phyloP scores from a whole-genome alignment of 257 asterid genomes.

The Pogostemon cablin region DNA sequence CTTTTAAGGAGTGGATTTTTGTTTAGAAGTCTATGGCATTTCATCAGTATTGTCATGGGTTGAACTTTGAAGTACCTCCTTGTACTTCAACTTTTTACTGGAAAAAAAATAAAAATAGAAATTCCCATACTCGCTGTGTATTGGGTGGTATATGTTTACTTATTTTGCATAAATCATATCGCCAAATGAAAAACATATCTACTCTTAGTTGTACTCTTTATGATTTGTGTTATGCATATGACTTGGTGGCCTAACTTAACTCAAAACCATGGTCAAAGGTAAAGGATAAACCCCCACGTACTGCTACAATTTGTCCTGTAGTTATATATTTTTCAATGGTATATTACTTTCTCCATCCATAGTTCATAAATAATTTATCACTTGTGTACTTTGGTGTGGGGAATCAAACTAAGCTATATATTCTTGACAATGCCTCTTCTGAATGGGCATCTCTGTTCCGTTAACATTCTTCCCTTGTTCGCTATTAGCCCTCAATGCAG shows the following conservation, averaged over 20 bases:
- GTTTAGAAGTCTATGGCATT: too few relatives aligned
- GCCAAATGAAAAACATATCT: not conserved
- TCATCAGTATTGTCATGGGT: too few relatives aligned
- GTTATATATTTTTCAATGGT: not conserved
- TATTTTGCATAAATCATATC: not conserved
- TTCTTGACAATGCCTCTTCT: not conserved
- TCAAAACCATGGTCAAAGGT: too few relatives aligned
- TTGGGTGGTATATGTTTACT: not conserved
- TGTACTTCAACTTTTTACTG: too few relatives aligned
- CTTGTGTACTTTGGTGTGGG: constrained; percentile 15
- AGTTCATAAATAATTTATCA: not conserved
- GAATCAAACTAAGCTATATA: not conserved
- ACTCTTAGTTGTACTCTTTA: not conserved
- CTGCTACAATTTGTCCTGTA: not conserved
- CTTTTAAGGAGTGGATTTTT: too few relatives aligned
- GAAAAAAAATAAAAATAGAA: too few relatives aligned
- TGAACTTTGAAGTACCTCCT: too few relatives aligned
- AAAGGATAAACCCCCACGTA: too few relatives aligned
- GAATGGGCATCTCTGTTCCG: not conserved
- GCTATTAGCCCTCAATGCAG: constrained; percentile 12
- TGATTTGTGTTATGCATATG: too few relatives aligned
- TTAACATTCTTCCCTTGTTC: not conserved
- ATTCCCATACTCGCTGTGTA: not conserved
- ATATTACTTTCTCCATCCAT: constrained; percentile 8
- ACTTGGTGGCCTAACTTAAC: too few relatives aligned